Conservation (phyloP, 768 basidiomycete genomes). For the Postia placenta region DNA sequence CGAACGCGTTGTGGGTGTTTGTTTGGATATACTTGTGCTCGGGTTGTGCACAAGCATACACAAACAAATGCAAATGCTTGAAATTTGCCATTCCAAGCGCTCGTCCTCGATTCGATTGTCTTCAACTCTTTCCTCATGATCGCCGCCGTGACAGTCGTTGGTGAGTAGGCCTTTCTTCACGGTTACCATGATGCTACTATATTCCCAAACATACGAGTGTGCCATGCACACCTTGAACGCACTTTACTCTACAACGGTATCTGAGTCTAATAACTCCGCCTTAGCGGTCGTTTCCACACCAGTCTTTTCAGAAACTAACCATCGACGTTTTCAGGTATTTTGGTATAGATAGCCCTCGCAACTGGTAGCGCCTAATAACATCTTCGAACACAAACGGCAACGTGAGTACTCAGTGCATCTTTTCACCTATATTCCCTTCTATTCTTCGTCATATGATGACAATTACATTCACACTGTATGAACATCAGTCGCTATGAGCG, state of each 20-base stretch:
- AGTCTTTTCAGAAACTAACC: background rate
- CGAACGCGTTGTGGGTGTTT: conserved; percentile 8
- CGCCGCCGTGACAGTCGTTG: too few relatives aligned
- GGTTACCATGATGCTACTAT: conserved; percentile 15
- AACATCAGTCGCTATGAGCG: conserved; percentile 38
- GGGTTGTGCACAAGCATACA: background rate
- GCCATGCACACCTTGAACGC: conserved; percentile 15
- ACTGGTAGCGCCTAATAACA: too few relatives aligned
- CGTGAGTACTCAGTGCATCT: too few relatives aligned
- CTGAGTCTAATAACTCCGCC: conserved; percentile 12
- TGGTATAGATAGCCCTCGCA: too few relatives aligned
- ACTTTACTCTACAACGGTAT: conserved; percentile 20
- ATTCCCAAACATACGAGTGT: conserved; percentile 22
- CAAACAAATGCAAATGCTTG: conserved; percentile 3
- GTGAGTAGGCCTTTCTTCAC: too few relatives aligned
- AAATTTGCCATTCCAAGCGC: too few relatives aligned
- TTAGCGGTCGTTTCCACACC: background rate
- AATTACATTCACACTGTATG: conserved; percentile 72
- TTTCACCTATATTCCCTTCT: background rate
- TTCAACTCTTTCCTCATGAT: too few relatives aligned
- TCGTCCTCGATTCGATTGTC: too few relatives aligned
- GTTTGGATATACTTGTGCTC: background rate
- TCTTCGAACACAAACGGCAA: too few relatives aligned
- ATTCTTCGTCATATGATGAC: conserved; percentile 10
- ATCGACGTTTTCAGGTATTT: too few relatives aligned